Conservation (phyloP, 768 basidiomycete genomes). For the Nevesoporus exiguus region DNA sequence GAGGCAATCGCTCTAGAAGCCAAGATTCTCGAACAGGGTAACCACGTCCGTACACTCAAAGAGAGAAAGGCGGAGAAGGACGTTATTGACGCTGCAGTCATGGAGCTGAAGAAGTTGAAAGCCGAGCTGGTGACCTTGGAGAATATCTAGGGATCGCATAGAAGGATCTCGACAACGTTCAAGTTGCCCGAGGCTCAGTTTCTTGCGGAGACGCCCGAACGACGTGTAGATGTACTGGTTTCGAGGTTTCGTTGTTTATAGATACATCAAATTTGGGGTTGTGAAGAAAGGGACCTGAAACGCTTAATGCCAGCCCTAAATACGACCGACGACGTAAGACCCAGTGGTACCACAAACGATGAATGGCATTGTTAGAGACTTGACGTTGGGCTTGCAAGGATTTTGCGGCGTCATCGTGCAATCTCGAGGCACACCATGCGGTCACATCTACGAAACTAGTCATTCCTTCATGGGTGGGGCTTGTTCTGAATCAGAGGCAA, state of each 20-base stretch:
- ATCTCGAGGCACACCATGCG: too few species aligned
- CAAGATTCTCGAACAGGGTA: conserved; percentile 74
- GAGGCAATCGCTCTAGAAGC: conserved; percentile 70
- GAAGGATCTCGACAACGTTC: background rate
- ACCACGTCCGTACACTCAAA: conserved; percentile 69
- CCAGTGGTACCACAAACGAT: background rate
- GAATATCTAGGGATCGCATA: conserved; percentile 9
- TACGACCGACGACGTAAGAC: background rate
- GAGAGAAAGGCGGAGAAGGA: conserved; percentile 45
- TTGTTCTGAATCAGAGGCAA: too few species aligned
- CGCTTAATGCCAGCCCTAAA: background rate
- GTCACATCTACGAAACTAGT: too few species aligned
- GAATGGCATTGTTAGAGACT: too few species aligned
- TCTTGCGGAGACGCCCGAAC: too few species aligned
- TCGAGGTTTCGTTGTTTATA: background rate
- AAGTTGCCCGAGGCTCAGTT: too few species aligned
- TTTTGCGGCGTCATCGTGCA: too few species aligned
- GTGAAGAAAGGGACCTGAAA: background rate
- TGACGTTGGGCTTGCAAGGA: too few species aligned
- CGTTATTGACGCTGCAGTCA: conserved; percentile 44
- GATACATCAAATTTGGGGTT: background rate
- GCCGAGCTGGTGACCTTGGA: conserved; percentile 39
- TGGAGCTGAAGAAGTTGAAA: conserved; percentile 64
- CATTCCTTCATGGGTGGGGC: too few species aligned
- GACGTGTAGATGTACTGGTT: too few species aligned